Percentiles rank a stretch among this genome's conserved stretches.
Conservation (phyloP, 2,329 filamentous ascomycete genomes). For the Sarocladium strictum region DNA sequence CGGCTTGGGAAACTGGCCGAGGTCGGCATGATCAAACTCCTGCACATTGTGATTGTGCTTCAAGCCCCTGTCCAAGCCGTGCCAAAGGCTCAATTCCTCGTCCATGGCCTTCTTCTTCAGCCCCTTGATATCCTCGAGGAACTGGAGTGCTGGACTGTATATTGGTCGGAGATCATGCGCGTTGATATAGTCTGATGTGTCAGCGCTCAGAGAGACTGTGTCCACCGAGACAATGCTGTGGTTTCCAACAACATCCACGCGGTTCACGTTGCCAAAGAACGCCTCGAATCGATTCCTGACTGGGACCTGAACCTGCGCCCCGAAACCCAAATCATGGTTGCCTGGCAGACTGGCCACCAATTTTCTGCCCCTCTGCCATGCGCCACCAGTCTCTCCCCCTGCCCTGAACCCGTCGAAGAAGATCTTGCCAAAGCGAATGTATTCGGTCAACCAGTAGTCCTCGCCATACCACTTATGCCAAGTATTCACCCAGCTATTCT, state of each 20-base stretch:
- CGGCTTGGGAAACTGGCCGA: slow-evolving; percentile 15
- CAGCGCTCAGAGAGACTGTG: slow-evolving; percentile 78
- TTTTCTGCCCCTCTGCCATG: slow-evolving; percentile 63
- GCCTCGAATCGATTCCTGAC: slow-evolving; percentile 79
- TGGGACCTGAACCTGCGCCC: slow-evolving; percentile 70
- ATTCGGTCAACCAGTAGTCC: slow-evolving; percentile 81
- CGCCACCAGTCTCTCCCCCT: slow-evolving; percentile 45
- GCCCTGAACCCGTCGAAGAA: slow-evolving; percentile 68
- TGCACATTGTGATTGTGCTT: slow-evolving; percentile 55
- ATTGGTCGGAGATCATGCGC: slow-evolving; percentile 53
- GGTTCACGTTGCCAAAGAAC: slow-evolving; percentile 87
- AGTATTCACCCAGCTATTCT: slow-evolving; percentile 51
- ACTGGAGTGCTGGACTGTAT: slow-evolving; percentile 70
- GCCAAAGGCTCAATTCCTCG: slow-evolving; percentile 59
- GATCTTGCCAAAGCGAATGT: slow-evolving; percentile 76
- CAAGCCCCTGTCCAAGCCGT: slow-evolving; percentile 45
- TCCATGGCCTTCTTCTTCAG: slow-evolving; percentile 63
- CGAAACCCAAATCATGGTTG: slow-evolving; percentile 93
- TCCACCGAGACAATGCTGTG: slow-evolving; percentile 94
- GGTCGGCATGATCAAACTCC: slow-evolving; percentile 43
- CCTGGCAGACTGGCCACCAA: slow-evolving; percentile 82
- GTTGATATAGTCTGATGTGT: slow-evolving; percentile 43
- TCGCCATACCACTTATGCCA: slow-evolving; percentile 74
- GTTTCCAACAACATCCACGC: slow-evolving; percentile 87
- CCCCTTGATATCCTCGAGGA: slow-evolving; percentile 61